Conservation (phyloP, 345 rosid genomes). For the Excoecaria agallocha region DNA sequence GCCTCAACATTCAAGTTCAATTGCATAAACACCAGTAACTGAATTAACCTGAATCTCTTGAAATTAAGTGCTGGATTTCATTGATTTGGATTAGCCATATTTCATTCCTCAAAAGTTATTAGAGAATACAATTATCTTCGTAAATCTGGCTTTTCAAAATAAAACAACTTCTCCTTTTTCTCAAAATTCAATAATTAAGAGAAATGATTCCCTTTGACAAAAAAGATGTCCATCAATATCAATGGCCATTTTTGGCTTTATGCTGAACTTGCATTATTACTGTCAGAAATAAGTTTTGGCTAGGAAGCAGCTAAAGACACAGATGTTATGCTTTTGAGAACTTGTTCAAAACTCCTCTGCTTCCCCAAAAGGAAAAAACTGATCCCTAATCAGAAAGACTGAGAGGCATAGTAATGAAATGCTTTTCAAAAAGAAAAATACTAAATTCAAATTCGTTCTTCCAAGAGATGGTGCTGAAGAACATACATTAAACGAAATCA, state of each 20-base stretch:
- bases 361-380: background rate
- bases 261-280: background rate
- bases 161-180: background rate
- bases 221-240: background rate
- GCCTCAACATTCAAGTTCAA: background rate
- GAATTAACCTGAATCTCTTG: background rate
- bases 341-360: background rate
- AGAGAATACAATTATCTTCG: background rate
- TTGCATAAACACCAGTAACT: background rate
- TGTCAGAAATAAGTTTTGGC: background rate
- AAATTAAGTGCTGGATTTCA: background rate
- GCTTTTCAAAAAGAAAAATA: background rate
- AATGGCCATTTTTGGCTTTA: background rate
- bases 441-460: background rate
- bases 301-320: background rate
- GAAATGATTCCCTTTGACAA: conserved; percentile 1
- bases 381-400: background rate
- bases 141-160: background rate
- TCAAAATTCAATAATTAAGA: background rate
- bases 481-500: no score
- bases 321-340: background rate
- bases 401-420: background rate
- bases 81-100: background rate
- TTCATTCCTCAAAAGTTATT: background rate
- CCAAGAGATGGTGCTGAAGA: background rate